phyloP scores from a whole-genome alignment of 2,329 filamentous ascomycete genomes.

The Colletotrichum costaricense region DNA sequence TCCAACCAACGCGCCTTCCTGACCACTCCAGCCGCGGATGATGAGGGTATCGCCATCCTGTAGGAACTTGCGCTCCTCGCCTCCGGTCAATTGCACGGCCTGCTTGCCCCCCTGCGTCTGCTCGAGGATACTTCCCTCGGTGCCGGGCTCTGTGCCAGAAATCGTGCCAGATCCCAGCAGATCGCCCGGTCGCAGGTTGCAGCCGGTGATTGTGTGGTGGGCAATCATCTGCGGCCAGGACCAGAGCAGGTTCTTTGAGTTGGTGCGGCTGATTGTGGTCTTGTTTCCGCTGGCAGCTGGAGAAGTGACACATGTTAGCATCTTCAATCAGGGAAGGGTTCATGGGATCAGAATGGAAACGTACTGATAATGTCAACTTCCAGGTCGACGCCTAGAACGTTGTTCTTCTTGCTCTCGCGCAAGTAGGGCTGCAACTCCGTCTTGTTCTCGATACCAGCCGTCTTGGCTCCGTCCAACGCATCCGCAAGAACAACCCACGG shows the following conservation, averaged over 20 bases:
- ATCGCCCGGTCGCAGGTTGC: constrained; percentile 79
- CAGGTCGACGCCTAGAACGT: constrained; percentile 50
- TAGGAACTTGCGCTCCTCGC: constrained; percentile 77
- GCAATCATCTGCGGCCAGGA: constrained; percentile 88
- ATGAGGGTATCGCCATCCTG: constrained; percentile 79
- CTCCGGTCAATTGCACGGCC: constrained; percentile 69
- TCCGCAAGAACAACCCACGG: constrained; percentile 73
- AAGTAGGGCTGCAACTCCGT: constrained; percentile 56
- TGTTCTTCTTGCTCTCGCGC: constrained; percentile 63
- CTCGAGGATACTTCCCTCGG: constrained; percentile 78
- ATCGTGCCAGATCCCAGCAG: constrained; percentile 84
- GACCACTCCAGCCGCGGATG: constrained; percentile 74
- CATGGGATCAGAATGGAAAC: constrained; percentile 30
- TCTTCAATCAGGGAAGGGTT: rapidly evolving
- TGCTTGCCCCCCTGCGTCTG: constrained; percentile 77
- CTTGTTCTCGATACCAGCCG: constrained; percentile 45
- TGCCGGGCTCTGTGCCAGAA: constrained; percentile 70
- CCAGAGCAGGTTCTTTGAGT: constrained; percentile 69
- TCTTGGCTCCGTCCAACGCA: constrained; percentile 55
- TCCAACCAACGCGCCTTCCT: constrained; percentile 75
- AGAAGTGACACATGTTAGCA: constrained; percentile 11
- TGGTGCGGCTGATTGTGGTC: constrained; percentile 41
- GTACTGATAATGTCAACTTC: constrained; percentile 53
- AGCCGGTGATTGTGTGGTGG: constrained; percentile 83
- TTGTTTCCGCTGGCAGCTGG: constrained; percentile 46